Evolutionary conservation across 179 eudicot genomes (phyloP), one percentile per base, ranked within the genome.

Genomic region (Corrigiola litoralis): DNA sequence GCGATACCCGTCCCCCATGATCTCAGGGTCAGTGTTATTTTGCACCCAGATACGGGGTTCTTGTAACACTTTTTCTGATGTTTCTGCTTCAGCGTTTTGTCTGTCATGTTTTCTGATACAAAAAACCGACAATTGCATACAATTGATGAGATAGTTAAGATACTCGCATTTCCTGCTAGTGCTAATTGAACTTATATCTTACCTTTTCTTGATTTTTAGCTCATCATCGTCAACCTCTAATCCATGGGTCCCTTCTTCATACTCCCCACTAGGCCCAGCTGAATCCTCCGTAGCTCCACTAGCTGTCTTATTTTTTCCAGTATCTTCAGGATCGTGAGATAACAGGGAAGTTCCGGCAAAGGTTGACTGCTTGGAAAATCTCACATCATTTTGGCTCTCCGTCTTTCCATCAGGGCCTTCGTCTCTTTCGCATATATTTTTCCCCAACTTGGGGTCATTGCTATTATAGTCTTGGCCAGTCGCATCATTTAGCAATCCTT

Each of bases 121-220:
- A 47, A 63, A 20, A 48, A 25, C 13, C 18, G 6, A 31, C 8
- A 37, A 17, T 63, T 24, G 38, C 61, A 63, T 6, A 57, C 24
- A 31, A 47, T 20, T 24, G 0, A 18, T 27, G 17, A 4, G 13
- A 21, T n/a, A n/a, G n/a, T n/a, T n/a, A 37, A 37, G 18, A 46
- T 48, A 37, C 7, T 17, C 4, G 4, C 34, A 17, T 25, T 48
- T 16, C 25, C 44, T 45, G 14, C 12, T 49, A 49, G n/a, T n/a
- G 1, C 34, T 6, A n/a, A 16, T 20, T 37, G 25, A 17, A 18
- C 37, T 41, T 23, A 32, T 23, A 37, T 37, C 74, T 71, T 68
- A 85, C 98, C 87, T 90, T 84, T 86, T 82, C 78, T 92, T 90
- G 71, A 67, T 65, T 78, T 67, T 82, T 18, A 79, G 80, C 59